These are phyloP conservation scores for Phaseolus coccineus DNA, from an alignment of 331 rosid species.

Conservation along the genomic window DNA sequence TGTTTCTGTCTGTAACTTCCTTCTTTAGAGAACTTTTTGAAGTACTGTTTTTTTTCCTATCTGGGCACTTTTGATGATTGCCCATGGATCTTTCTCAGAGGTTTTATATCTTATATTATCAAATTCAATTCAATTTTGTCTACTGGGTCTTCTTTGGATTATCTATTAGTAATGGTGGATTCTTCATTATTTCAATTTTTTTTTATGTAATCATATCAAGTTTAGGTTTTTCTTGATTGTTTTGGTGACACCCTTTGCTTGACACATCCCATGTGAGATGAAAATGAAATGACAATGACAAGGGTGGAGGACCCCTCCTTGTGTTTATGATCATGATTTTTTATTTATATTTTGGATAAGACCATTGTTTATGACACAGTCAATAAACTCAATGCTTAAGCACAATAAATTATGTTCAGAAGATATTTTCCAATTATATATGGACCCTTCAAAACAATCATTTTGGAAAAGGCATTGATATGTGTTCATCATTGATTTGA, in stretches of 20 bases:
- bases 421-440: neutral
- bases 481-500: neutral
- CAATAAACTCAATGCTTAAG: neutral
- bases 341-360: neutral
- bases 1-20: neutral
- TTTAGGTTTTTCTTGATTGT: neutral
- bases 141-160: neutral
- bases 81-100: neutral
- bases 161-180: neutral
- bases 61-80: neutral
- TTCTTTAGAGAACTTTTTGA: neutral
- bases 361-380: neutral
- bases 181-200: neutral
- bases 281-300: neutral
- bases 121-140: neutral
- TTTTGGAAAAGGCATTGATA: neutral
- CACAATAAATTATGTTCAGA: neutral
- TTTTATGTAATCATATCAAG: neutral
- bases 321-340: neutral
- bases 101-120: neutral
- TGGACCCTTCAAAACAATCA: neutral
- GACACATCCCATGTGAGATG: constrained; percentile 20
- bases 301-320: constrained; percentile 13
- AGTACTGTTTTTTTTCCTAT: neutral
- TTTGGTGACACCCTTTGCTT: neutral